Evolutionary conservation across 495 filamentous ascomycete species (phyloP), one percentile per base, ranked within the genome.

Genomic region (Penicillium crystallinum): DNA sequence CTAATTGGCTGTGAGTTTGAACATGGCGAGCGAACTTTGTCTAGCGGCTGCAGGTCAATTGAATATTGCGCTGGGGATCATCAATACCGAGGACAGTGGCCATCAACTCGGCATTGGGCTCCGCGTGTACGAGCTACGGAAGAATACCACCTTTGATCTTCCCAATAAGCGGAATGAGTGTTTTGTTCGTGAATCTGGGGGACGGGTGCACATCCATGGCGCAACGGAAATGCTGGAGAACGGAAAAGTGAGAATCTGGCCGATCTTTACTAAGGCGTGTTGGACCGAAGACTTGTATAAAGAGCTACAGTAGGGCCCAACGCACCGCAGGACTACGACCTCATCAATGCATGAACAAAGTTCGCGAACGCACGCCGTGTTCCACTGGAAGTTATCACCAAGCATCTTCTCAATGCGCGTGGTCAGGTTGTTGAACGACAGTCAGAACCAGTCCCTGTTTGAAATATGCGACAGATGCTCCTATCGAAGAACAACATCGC

Each of bases 1-100:
- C 64, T 67, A 2, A 54, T 67, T 29, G 64, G 64, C 0, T 67
- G 64, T 43, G 50, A 67, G 4, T 67, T 47, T 35, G 50, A 57
- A 10, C 11, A 59, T 12, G 19, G 10, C 0, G 45, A 55, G 18
- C 21, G 61, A 56, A 1, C 53, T 67, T 4, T 67, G 61, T 48
- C 30, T 64, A 27, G 53, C 61, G 8, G 54, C 64, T 2, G 64
- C 55, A 1, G 43, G 43, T 6, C 44, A 64, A 14, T 38, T 66
- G 8, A 4, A 12, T n/a, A 21, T 8, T 6, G 37, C 40, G 8
- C 47, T 64, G 2, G 38, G 44, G 18, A 18, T 12, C 0, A 34
- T 57, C 29, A 64, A 63, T 31, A 38, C 6, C 6, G 22, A 40
- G 25, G 23, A 46, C 4, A 25, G 7, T 6, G 18, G n/a, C 2